These are phyloP conservation scores for Aspergillus cristatus DNA, from an alignment of 495 filamentous ascomycete genomes.

Conservation along the genomic window DNA sequence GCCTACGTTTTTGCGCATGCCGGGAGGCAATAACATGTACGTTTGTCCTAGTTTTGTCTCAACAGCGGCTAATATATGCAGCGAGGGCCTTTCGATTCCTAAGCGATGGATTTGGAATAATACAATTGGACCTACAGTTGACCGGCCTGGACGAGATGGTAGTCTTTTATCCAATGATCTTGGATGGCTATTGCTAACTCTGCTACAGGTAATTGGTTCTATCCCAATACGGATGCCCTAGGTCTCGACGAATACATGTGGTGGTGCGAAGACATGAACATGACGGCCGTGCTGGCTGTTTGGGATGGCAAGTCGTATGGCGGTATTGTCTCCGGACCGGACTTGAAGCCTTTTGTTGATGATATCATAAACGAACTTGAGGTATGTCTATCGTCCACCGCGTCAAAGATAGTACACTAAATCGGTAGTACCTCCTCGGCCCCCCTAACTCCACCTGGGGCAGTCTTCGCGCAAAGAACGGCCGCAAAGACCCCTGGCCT, in stretches of 20 bases:
- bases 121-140: constrained; percentile 53
- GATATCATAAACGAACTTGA: constrained; percentile 60
- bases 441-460: constrained; percentile 26
- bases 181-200: not conserved
- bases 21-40: constrained; percentile 56
- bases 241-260: constrained; percentile 55
- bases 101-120: constrained; percentile 60
- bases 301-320: constrained; percentile 55
- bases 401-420: constrained; percentile 1
- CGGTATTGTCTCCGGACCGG: constrained; percentile 25
- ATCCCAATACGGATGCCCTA: constrained; percentile 52
- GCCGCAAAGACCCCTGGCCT: constrained; percentile 34
- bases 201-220: constrained; percentile 46
- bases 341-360: constrained; percentile 33
- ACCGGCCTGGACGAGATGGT: constrained; percentile 48
- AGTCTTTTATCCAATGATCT: no score
- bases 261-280: constrained; percentile 55
- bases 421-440: constrained; percentile 20
- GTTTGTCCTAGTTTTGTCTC: not conserved
- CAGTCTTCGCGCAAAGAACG: constrained; percentile 31
- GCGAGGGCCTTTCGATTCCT: constrained; percentile 23
- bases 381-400: constrained; percentile 1
- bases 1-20: constrained; percentile 52
- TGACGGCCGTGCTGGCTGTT: constrained; percentile 48
- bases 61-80: not conserved